These are phyloP conservation scores for Termitomyces sp. DNA, from an alignment of 768 basidiomycete species.

Conservation along the genomic window DNA sequence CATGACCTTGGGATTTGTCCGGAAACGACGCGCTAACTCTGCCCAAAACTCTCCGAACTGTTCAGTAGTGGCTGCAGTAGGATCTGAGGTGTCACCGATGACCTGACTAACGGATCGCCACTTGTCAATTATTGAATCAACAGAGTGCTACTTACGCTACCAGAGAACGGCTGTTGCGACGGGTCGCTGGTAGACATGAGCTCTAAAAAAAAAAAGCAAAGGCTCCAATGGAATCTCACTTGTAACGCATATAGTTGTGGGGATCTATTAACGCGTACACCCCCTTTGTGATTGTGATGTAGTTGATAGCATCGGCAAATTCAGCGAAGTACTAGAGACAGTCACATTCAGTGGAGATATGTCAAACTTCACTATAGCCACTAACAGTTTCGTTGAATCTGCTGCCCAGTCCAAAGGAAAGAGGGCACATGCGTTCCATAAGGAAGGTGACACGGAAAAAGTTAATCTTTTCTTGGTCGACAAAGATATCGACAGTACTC, in stretches of 20 bases:
- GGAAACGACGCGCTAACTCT: conserved; percentile 38
- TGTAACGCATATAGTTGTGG: conserved; percentile 48
- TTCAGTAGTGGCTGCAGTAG: conserved; percentile 39
- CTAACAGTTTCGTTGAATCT: conserved; percentile 43
- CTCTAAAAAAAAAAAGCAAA: background rate
- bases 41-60: conserved; percentile 41
- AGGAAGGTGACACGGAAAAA: conserved; percentile 47
- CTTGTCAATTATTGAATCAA: too few species aligned
- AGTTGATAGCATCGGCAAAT: conserved; percentile 39
- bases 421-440: conserved; percentile 43
- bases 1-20: conserved; percentile 36
- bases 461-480: conserved; percentile 45
- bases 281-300: conserved; percentile 38
- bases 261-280: conserved; percentile 43
- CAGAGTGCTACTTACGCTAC: conserved; percentile 29
- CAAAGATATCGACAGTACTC: conserved; percentile 22
- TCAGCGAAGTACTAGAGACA: conserved; percentile 36
- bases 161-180: conserved; percentile 38
- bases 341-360: background rate
- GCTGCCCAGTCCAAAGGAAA: conserved; percentile 34
- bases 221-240: conserved; percentile 23
- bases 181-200: conserved; percentile 29
- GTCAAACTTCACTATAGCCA: background rate
- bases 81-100: conserved; percentile 41
- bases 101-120: conserved; percentile 24